These are phyloP conservation scores for Teratosphaeria viscida DNA, from an alignment of 2,329 filamentous ascomycete genomes.

Conservation along the genomic window DNA sequence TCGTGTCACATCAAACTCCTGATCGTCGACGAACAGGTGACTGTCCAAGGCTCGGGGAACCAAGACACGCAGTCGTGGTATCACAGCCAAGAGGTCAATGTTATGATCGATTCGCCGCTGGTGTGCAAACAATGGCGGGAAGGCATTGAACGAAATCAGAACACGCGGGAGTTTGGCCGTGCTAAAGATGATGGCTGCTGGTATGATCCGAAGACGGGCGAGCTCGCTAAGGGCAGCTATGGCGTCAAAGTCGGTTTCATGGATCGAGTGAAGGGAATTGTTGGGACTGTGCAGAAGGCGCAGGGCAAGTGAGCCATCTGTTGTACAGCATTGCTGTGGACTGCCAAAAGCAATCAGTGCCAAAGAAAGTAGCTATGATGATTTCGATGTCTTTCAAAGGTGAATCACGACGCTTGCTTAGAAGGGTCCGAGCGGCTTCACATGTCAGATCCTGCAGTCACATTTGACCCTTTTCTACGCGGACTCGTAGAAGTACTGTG, in stretches of 20 bases:
- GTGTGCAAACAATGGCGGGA: slow-evolving; percentile 56
- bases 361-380: background rate
- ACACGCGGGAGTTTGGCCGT: slow-evolving; percentile 50
- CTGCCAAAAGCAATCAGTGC: background rate
- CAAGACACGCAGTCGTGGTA: slow-evolving; percentile 74
- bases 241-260: slow-evolving; percentile 43
- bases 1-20: slow-evolving; percentile 70
- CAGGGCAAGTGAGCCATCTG: slow-evolving; percentile 4
- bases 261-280: slow-evolving; percentile 47
- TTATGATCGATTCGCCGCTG: slow-evolving; percentile 56
- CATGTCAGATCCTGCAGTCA: background rate
- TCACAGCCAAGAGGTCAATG: slow-evolving; percentile 66
- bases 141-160: slow-evolving; percentile 54
- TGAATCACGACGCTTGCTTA: background rate
- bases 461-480: background rate
- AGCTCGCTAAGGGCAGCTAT: slow-evolving; percentile 32
- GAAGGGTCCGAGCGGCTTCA: background rate
- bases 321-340: background rate
- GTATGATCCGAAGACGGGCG: slow-evolving; percentile 39
- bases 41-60: slow-evolving; percentile 65
- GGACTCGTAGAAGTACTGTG: background rate
- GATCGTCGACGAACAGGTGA: slow-evolving; percentile 59
- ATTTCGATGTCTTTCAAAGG: background rate
- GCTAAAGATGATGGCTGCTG: slow-evolving; percentile 51
- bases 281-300: slow-evolving; percentile 49